Conservation (phyloP, 768 basidiomycete genomes). For the Leccinum aurantiacum region DNA sequence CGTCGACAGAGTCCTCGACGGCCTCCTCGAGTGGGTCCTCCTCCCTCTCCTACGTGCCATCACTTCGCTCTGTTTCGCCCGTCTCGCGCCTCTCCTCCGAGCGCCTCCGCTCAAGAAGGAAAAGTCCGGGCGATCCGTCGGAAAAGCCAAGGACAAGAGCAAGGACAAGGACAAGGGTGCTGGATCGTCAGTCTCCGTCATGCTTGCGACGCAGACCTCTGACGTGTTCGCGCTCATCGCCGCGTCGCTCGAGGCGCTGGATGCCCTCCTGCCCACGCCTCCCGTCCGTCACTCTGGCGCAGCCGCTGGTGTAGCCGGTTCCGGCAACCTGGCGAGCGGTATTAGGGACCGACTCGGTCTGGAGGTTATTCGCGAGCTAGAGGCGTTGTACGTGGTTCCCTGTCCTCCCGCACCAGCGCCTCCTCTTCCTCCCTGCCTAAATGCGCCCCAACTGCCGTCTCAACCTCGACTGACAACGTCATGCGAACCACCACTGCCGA, state of each 20-base stretch:
- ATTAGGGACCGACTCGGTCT: conserved; percentile 28
- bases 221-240: conserved; percentile 28
- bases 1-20: conserved; percentile 17
- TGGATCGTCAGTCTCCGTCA: not conserved
- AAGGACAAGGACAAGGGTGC: conserved; percentile 7
- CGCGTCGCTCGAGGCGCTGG: conserved; percentile 19
- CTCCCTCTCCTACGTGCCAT: conserved; percentile 22
- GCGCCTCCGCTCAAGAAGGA: conserved; percentile 7
- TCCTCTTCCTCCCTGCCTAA: not conserved
- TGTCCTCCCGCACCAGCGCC: not conserved
- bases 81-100: conserved; percentile 13
- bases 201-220: not conserved
- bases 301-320: not conserved
- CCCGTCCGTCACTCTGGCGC: not conserved
- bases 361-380: conserved; percentile 29
- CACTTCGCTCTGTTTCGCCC: conserved; percentile 20
- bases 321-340: conserved; percentile 1
- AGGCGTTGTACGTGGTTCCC: conserved; percentile 16
- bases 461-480: not conserved
- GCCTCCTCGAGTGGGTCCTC: conserved; percentile 22
- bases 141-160: not conserved
- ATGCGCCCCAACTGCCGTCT: not conserved
- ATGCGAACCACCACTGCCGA: no score
- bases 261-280: conserved; percentile 8
- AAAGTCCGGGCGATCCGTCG: not conserved